Conservation (phyloP, 179 eudicot species). For the Corrigiola litoralis region DNA sequence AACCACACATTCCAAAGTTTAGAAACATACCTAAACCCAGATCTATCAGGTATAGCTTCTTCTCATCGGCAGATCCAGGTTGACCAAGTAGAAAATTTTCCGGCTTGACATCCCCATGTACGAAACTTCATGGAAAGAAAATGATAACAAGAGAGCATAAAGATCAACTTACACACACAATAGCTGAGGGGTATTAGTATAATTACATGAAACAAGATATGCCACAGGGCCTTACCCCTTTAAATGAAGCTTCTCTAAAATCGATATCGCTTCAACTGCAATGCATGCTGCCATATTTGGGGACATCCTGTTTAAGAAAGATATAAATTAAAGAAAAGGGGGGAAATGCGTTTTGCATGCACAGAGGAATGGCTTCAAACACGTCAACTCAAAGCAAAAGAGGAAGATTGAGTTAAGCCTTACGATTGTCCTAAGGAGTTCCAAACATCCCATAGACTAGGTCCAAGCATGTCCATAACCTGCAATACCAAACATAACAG, state of each 20-base stretch:
- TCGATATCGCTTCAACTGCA: constrained; percentile 94
- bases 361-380: neutral
- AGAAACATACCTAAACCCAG: constrained; percentile 79
- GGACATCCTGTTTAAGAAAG: constrained; percentile 64
- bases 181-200: neutral
- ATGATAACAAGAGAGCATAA: neutral
- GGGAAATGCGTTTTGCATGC: neutral
- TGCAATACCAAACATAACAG: constrained; percentile 15
- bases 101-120: constrained; percentile 97
- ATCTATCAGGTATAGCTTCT: constrained; percentile 89
- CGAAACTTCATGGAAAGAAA: constrained; percentile 53
- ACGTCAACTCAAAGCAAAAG: neutral
- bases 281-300: constrained; percentile 91
- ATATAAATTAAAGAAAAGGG: constrained; percentile 1
- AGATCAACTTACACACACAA: neutral
- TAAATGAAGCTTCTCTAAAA: constrained; percentile 85
- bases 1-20: neutral
- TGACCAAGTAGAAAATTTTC: constrained; percentile 93
- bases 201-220: neutral
- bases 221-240: constrained; percentile 53
- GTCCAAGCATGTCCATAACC: constrained; percentile 99
- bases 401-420: constrained; percentile 27
- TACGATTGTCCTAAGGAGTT: constrained; percentile 92
- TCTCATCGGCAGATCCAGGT: constrained; percentile 79
- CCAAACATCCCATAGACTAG: constrained; percentile 98